Evolutionary conservation across 78 protist species (phyloP).

Genomic region (Dictyostelium firmibasis): DNA sequence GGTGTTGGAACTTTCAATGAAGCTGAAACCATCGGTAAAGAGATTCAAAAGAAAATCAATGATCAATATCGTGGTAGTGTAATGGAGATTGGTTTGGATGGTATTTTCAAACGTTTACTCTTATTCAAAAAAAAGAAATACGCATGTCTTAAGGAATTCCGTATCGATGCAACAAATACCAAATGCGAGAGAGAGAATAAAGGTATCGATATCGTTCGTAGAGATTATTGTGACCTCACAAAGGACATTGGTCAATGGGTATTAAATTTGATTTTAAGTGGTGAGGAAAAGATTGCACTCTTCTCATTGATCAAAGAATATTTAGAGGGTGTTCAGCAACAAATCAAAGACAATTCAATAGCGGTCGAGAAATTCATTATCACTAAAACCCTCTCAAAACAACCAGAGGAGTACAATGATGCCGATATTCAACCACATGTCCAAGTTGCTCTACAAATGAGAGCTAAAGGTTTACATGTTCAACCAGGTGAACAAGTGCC

Average conservation of each 20-base stretch:
- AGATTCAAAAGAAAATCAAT: conserved; percentile 92
- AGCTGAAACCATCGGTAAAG: conserved; percentile 84
- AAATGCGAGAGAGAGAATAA: conserved; percentile 82
- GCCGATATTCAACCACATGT: conserved; percentile 97
- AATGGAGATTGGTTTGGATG: conserved; percentile 97
- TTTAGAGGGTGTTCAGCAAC: neutral
- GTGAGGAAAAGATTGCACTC: conserved; percentile 50
- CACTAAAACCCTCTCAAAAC: conserved; percentile 92
- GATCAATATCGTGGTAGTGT: conserved; percentile 74
- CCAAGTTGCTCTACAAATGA: conserved; percentile 77
- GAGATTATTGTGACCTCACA: conserved; percentile 98
- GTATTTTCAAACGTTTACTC: conserved; percentile 93
- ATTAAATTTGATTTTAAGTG: conserved; percentile 26
- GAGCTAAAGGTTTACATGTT: conserved; percentile 72
- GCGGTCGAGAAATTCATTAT: conserved; percentile 85
- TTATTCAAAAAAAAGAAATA: conserved; percentile 99
- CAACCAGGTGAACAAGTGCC: conserved; percentile 92
- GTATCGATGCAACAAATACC: neutral
- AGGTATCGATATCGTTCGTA: conserved; percentile 98
- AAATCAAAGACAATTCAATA: neutral
- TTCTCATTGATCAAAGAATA: conserved; percentile 9
- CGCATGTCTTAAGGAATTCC: conserved; percentile 91
- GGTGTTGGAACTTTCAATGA: conserved; percentile 65
- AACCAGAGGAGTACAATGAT: conserved; percentile 95
- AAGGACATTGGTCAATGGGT: conserved; percentile 71